A percentile compares a stretch with the other conserved stretches of the same genome.
Evolutionary conservation across 176 grass and related monocot genomes (phyloP).

Genomic region (Pharus latifolius): DNA sequence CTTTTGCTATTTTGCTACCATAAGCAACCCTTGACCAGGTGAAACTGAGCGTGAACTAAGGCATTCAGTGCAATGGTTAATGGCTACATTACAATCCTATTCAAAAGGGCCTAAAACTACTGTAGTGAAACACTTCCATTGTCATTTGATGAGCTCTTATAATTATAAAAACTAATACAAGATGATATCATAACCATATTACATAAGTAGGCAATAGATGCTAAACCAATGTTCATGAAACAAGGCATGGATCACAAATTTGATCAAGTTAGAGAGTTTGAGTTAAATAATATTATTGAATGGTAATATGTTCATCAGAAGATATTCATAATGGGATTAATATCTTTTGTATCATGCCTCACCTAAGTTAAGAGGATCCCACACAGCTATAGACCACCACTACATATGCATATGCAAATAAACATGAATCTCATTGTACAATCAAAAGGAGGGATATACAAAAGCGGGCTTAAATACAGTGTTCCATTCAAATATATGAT

Average conservation of each 20-base stretch:
- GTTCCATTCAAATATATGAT: too few species aligned
- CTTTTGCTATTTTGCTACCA: conserved; percentile 1
- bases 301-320: too few species aligned
- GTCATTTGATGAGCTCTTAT: not conserved
- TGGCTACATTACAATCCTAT: not conserved
- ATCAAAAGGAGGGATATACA: too few species aligned
- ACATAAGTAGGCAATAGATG: not conserved
- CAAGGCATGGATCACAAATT: not conserved
- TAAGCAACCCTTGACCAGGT: not conserved
- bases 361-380: too few species aligned
- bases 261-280: not conserved
- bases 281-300: too few species aligned
- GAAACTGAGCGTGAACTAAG: not conserved
- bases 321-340: too few species aligned
- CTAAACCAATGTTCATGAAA: not conserved
- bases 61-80: not conserved
- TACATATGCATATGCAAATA: too few species aligned
- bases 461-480: too few species aligned
- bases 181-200: not conserved
- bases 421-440: too few species aligned
- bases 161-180: not conserved
- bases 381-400: too few species aligned
- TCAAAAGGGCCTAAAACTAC: not conserved
- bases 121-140: not conserved
- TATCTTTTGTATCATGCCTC: too few species aligned